Evolutionary conservation across 495 filamentous ascomycete genomes (phyloP).

Genomic region (Penicillium mononematosum): DNA sequence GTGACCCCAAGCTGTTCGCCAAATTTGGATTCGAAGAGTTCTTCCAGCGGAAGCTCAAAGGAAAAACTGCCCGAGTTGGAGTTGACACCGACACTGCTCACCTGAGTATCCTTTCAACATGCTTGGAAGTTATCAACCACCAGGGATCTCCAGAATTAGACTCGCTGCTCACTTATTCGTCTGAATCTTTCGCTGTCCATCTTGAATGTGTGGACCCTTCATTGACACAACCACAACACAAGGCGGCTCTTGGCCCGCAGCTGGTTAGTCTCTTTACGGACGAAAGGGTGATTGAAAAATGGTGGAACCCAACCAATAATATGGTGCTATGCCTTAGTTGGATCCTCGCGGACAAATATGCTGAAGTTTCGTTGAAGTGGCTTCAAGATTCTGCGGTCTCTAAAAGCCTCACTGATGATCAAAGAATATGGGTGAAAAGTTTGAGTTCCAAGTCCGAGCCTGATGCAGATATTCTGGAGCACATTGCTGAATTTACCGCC

Average conservation of each 20-base stretch:
- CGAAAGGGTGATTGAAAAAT: constrained; percentile 7
- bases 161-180: constrained; percentile 7
- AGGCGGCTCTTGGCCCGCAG: constrained; percentile 15
- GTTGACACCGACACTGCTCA: constrained; percentile 14
- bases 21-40: constrained; percentile 25
- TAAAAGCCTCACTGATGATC: constrained; percentile 15
- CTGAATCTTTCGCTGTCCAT: constrained; percentile 5
- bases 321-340: constrained; percentile 4
- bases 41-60: constrained; percentile 22
- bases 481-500: constrained; percentile 12
- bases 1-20: constrained; percentile 18
- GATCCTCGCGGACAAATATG: constrained; percentile 12
- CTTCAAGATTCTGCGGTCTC: constrained; percentile 24
- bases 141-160: background rate
- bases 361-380: constrained; percentile 18
- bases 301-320: constrained; percentile 10
- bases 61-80: constrained; percentile 13
- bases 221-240: constrained; percentile 15
- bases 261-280: constrained; percentile 17
- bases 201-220: constrained; percentile 13
- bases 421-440: constrained; percentile 20
- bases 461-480: constrained; percentile 26
- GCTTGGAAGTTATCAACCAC: constrained; percentile 5
- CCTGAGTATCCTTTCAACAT: constrained; percentile 7
- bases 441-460: constrained; percentile 23